These are phyloP conservation scores for Phoma sp. DNA, from an alignment of 2,329 filamentous ascomycete genomes.

Conservation along the genomic window DNA sequence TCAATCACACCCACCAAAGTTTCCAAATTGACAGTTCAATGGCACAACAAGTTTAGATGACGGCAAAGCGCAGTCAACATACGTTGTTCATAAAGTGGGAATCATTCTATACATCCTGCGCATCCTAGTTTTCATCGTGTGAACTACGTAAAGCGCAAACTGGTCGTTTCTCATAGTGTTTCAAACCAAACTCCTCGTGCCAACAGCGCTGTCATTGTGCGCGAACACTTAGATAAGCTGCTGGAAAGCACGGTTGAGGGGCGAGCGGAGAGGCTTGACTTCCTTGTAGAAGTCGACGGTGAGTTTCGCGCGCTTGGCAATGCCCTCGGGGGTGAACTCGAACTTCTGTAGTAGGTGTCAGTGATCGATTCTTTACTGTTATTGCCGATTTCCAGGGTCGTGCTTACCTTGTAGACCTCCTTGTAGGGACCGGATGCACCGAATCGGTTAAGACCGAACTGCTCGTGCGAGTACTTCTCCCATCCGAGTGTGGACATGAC, in stretches of 20 bases:
- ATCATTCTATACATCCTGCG: slow-evolving; percentile 32
- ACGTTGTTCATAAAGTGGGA: slow-evolving; percentile 20
- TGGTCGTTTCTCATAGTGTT: slow-evolving; percentile 23
- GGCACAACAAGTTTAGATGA: too few relatives aligned
- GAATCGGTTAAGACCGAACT: slow-evolving; percentile 99
- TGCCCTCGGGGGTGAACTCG: slow-evolving; percentile 97
- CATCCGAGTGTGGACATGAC: slow-evolving; percentile 97
- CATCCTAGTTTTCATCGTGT: slow-evolving; percentile 24
- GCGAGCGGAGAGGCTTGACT: slow-evolving; percentile 84
- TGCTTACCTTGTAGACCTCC: slow-evolving; percentile 85
- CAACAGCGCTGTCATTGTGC: not conserved
- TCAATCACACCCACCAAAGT: too few relatives aligned
- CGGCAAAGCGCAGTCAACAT: too few relatives aligned
- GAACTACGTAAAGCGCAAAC: slow-evolving; percentile 24
- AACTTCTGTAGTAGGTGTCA: slow-evolving; percentile 79
- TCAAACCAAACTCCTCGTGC: slow-evolving; percentile 8
- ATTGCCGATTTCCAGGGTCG: not conserved
- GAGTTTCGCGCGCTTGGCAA: slow-evolving; percentile 90
- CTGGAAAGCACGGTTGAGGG: slow-evolving; percentile 96
- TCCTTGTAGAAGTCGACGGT: slow-evolving; percentile 99
- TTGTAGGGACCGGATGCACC: slow-evolving; percentile 97
- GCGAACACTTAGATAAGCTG: slow-evolving; percentile 78
- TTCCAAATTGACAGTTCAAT: too few relatives aligned
- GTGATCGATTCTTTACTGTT: not conserved
- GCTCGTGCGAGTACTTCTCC: slow-evolving; percentile 99